Conservation (phyloP, 1,284 basidiomycete species). For the Sanghuangporus sanghuang region DNA sequence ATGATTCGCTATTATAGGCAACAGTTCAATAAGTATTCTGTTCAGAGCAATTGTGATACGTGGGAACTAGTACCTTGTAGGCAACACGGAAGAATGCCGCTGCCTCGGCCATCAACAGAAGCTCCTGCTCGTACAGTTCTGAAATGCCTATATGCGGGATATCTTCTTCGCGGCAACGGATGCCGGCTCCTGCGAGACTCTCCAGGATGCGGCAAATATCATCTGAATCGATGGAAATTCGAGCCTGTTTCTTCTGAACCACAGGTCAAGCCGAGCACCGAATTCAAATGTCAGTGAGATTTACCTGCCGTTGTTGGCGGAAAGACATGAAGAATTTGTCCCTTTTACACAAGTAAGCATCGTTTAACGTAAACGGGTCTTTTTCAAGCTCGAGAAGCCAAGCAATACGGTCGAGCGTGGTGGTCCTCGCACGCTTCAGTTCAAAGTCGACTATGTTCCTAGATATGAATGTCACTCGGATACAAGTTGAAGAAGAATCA, state of each 20-base stretch:
- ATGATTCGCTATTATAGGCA: conserved; percentile 41
- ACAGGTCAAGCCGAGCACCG: not conserved
- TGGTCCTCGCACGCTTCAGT: conserved; percentile 22
- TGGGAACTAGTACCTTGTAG: conserved; percentile 33
- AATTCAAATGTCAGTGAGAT: not conserved
- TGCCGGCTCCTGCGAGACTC: conserved; percentile 27
- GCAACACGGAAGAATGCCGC: conserved; percentile 46
- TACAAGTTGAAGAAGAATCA: not conserved
- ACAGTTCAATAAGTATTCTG: not conserved
- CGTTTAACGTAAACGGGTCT: not conserved
- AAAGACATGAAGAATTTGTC: not conserved
- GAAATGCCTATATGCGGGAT: conserved; percentile 33
- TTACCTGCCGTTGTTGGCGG: not conserved
- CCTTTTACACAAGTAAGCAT: not conserved
- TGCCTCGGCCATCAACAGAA: conserved; percentile 47
- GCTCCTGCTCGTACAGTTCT: conserved; percentile 41
- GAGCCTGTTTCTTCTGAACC: not conserved
- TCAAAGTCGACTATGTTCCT: conserved; percentile 26
- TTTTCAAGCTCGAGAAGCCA: conserved; percentile 30
- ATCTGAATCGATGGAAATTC: not conserved
- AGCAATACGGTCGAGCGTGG: conserved; percentile 24
- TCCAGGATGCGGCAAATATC: not conserved
- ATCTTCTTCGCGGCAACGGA: conserved; percentile 29
- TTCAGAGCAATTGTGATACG: not conserved
- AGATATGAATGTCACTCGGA: not conserved